Percentiles rank a stretch among this genome's conserved stretches.
These are phyloP conservation scores for Xerophyta viscosa DNA, from an alignment of 106 monocot species.

Conservation along the genomic window DNA sequence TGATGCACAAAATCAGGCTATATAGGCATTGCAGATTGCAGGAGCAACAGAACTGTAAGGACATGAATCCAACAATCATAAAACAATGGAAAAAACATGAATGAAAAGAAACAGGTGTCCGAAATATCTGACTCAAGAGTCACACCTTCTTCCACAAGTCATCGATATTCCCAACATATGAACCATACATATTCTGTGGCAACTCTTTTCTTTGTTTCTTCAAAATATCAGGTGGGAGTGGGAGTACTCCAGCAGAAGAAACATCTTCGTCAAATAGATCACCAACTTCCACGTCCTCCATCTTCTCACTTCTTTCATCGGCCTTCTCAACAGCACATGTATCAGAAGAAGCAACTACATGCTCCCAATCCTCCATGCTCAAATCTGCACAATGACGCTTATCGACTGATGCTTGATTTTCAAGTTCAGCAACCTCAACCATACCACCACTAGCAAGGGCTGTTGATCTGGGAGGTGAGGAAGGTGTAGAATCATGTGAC, in stretches of 20 bases:
- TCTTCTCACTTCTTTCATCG: constrained; percentile 33
- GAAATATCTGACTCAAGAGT: background rate
- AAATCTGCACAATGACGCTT: constrained; percentile 13
- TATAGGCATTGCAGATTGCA: no score
- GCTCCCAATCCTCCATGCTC: constrained; percentile 8
- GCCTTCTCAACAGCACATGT: constrained; percentile 2
- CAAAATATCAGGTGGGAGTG: constrained; percentile 25
- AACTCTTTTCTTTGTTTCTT: constrained; percentile 43
- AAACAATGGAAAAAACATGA: background rate
- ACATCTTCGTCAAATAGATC: constrained; percentile 71
- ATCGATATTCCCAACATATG: constrained; percentile 40
- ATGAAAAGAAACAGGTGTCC: background rate
- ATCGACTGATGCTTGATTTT: constrained; percentile 4
- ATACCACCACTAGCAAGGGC: constrained; percentile 1
- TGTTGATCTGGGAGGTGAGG: constrained; percentile 2
- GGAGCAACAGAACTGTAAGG: no score
- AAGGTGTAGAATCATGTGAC: constrained; percentile 8
- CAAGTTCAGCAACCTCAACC: constrained; percentile 1
- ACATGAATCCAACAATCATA: background rate
- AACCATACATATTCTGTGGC: constrained; percentile 29
- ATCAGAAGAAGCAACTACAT: constrained; percentile 5
- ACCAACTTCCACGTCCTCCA: constrained; percentile 65
- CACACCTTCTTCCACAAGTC: constrained; percentile 78
- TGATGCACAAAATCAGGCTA: background rate
- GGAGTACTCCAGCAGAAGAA: constrained; percentile 21